Evolutionary conservation across 768 basidiomycete species (phyloP).

Genomic region (Suillus plorans): DNA sequence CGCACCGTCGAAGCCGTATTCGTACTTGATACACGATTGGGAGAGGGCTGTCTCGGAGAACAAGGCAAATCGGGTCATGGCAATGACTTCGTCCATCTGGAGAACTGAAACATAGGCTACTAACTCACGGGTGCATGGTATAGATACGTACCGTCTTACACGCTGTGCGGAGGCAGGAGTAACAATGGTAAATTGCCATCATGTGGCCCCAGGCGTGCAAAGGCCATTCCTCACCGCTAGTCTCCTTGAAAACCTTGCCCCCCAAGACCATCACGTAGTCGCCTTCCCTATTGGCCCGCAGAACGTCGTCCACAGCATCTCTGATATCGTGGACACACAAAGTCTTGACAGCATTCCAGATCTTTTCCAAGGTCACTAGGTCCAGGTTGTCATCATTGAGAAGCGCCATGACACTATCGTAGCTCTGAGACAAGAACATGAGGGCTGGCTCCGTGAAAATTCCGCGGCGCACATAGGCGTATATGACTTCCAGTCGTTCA

Average conservation of each 20-base stretch:
- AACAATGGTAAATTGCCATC: conserved; percentile 29
- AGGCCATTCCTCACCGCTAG: conserved; percentile 28
- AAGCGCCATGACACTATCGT: conserved; percentile 28
- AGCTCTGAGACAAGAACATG: conserved; percentile 37
- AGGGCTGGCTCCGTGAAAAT: conserved; percentile 37
- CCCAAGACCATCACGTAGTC: conserved; percentile 33
- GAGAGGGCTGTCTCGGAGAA: conserved; percentile 15
- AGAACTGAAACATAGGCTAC: background rate
- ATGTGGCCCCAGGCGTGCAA: conserved; percentile 38
- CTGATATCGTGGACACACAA: conserved; percentile 31
- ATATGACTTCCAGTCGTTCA: conserved; percentile 36
- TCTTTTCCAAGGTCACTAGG: conserved; percentile 30
- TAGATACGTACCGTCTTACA: conserved; percentile 27
- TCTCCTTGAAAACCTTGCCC: conserved; percentile 33
- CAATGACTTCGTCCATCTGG: conserved; percentile 31
- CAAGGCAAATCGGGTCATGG: conserved; percentile 29
- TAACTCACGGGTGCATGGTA: background rate
- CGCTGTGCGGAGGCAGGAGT: conserved; percentile 31
- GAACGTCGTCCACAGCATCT: conserved; percentile 31
- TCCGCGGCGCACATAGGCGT: conserved; percentile 37
- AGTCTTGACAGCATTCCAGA: conserved; percentile 30
- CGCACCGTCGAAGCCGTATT: conserved; percentile 21
- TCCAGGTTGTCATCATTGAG: conserved; percentile 32
- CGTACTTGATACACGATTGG: conserved; percentile 24
- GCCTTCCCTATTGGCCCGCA: conserved; percentile 24